These are phyloP conservation scores for Suillus clintonianus DNA, from an alignment of 768 basidiomycete species.

Conservation along the genomic window DNA sequence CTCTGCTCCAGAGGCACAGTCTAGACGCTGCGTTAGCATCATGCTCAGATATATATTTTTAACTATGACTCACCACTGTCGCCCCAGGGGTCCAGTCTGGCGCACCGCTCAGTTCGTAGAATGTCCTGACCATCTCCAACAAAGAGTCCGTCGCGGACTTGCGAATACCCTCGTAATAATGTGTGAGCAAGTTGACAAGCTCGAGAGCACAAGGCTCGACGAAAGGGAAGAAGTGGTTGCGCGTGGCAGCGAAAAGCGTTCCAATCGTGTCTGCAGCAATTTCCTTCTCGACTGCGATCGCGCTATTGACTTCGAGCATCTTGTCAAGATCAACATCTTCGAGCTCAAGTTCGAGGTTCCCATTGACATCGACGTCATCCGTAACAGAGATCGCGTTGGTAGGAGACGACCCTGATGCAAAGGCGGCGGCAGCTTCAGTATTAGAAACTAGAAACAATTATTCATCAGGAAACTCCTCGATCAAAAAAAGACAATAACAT, in stretches of 20 bases:
- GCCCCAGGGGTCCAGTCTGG: conserved; percentile 82
- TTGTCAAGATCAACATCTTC: conserved; percentile 86
- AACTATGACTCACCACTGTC: conserved; percentile 49
- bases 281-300: conserved; percentile 98
- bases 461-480: conserved; percentile 1
- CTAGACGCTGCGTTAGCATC: conserved; percentile 29
- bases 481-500: conserved; percentile 18
- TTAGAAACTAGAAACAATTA: conserved; percentile 40
- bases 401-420: conserved; percentile 74
- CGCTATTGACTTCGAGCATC: conserved; percentile 90
- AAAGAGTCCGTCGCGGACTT: conserved; percentile 90
- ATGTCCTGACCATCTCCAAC: conserved; percentile 85
- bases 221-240: conserved; percentile 85
- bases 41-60: not conserved
- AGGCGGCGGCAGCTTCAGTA: conserved; percentile 57
- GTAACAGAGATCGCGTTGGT: conserved; percentile 66
- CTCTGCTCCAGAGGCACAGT: conserved; percentile 56
- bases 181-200: conserved; percentile 75
- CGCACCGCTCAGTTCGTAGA: conserved; percentile 85
- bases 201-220: conserved; percentile 82
- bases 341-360: conserved; percentile 60
- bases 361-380: conserved; percentile 55
- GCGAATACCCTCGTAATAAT: conserved; percentile 98
- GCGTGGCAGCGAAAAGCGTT: conserved; percentile 81
- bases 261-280: conserved; percentile 97